Percentiles rank a stretch among this genome's conserved stretches.
phyloP scores from a whole-genome alignment of 331 rosid genomes.

The Arachis monticola region DNA sequence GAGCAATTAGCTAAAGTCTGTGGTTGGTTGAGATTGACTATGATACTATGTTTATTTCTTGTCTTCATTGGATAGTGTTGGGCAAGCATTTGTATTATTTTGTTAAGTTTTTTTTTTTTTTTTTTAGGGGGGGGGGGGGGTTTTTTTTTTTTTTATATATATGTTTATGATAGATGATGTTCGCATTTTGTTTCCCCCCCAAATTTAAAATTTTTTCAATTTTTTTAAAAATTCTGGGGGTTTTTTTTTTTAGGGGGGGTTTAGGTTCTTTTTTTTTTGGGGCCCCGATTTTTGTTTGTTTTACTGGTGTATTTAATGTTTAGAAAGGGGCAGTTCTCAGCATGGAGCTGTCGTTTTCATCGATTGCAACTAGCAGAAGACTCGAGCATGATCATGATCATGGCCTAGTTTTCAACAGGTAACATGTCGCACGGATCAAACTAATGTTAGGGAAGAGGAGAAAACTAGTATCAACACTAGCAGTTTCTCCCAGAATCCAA shows the following conservation, averaged over 20 bases:
- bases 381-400: slow-evolving; percentile 36
- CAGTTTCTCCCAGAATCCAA: slow-evolving; percentile 35
- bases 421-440: slow-evolving; percentile 25
- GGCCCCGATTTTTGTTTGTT: too few relatives aligned
- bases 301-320: background rate
- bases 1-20: background rate
- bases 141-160: too few relatives aligned
- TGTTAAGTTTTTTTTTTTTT: too few relatives aligned
- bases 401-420: slow-evolving; percentile 47
- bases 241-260: too few relatives aligned
- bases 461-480: slow-evolving; percentile 28
- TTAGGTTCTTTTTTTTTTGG: too few relatives aligned
- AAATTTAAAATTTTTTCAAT: too few relatives aligned
- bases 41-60: background rate
- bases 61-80: background rate
- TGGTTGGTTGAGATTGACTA: background rate
- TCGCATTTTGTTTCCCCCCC: too few relatives aligned
- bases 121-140: too few relatives aligned
- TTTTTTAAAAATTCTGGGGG: too few relatives aligned
- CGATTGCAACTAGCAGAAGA: slow-evolving; percentile 33
- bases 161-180: too few relatives aligned
- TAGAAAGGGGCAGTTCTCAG: slow-evolving; percentile 38
- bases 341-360: slow-evolving; percentile 25
- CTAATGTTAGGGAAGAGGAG: slow-evolving; percentile 33
- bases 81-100: background rate